Evolutionary conservation across 345 rosid species (phyloP).

Genomic region (Kandelia obovata): DNA sequence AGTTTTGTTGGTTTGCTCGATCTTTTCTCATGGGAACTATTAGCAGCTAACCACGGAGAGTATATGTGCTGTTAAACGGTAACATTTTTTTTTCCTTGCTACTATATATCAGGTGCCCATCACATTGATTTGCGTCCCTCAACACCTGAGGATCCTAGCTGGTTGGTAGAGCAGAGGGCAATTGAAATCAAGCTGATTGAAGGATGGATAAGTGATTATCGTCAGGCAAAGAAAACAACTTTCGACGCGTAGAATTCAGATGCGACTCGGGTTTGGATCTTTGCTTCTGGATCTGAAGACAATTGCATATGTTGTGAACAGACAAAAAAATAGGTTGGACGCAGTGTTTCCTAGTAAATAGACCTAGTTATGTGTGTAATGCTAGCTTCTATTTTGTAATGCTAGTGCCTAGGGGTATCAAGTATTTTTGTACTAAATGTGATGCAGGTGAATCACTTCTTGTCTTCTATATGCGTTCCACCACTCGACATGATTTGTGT

Average conservation of each 20-base stretch:
- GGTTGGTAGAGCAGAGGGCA: constrained; percentile 74
- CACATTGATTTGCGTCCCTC: constrained; percentile 83
- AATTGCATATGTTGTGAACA: too few relatives aligned
- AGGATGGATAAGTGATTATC: constrained; percentile 62
- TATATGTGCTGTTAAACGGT: not conserved
- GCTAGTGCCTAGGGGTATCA: too few relatives aligned
- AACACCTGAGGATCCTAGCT: constrained; percentile 60
- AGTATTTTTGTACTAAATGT: too few relatives aligned
- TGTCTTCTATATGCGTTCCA: too few relatives aligned
- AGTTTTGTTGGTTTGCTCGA: not conserved
- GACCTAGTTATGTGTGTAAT: too few relatives aligned
- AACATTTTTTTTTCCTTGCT: not conserved
- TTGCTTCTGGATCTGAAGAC: not conserved
- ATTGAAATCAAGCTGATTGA: constrained; percentile 63
- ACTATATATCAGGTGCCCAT: constrained; percentile 61
- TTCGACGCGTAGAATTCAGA: constrained; percentile 24
- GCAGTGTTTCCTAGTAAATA: too few relatives aligned
- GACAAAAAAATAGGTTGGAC: too few relatives aligned
- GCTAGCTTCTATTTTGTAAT: too few relatives aligned
- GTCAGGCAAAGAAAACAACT: constrained; percentile 29
- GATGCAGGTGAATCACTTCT: too few relatives aligned
- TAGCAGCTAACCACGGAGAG: not conserved
- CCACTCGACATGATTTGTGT: too few relatives aligned
- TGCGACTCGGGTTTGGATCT: not conserved
- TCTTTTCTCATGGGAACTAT: not conserved